Conservation (phyloP, 371 early-diverging fungal genomes). For the Lichtheimia ornata region DNA sequence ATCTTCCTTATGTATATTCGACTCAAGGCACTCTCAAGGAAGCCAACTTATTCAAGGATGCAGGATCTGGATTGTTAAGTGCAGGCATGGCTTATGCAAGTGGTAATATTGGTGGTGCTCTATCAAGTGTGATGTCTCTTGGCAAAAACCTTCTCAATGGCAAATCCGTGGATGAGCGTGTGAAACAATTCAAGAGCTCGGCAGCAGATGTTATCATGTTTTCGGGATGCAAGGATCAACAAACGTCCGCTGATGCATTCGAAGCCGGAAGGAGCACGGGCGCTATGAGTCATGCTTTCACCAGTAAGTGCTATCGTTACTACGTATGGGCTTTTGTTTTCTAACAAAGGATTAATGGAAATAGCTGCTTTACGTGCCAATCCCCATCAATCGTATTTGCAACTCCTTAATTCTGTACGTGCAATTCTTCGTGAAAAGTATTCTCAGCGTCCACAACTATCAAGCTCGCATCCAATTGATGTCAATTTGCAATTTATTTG, state of each 20-base stretch:
- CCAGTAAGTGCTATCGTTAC: constrained; percentile 25
- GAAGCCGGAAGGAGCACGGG: constrained; percentile 70
- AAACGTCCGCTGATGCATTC: constrained; percentile 88
- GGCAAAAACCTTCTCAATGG: constrained; percentile 46
- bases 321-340: background rate
- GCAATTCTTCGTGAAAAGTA: constrained; percentile 70
- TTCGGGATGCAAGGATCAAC: constrained; percentile 88
- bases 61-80: constrained; percentile 41
- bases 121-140: constrained; percentile 46
- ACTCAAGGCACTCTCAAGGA: constrained; percentile 70
- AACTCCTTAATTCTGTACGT: constrained; percentile 75
- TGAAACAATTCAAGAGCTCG: constrained; percentile 56
- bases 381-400: constrained; percentile 69
- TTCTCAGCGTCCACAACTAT: constrained; percentile 82
- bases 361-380: constrained; percentile 57
- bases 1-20: constrained; percentile 84
- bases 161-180: constrained; percentile 32
- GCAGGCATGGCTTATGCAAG: constrained; percentile 57
- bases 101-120: constrained; percentile 46
- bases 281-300: constrained; percentile 89
- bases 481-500: constrained; percentile 15
- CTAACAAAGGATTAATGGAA: background rate
- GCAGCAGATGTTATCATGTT: constrained; percentile 86
- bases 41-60: constrained; percentile 45
- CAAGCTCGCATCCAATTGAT: constrained; percentile 75